Percentiles rank a stretch among this genome's conserved stretches.
These are phyloP conservation scores for Butyriboletus appendiculatus DNA, from an alignment of 1,284 basidiomycete species.

Conservation along the genomic window DNA sequence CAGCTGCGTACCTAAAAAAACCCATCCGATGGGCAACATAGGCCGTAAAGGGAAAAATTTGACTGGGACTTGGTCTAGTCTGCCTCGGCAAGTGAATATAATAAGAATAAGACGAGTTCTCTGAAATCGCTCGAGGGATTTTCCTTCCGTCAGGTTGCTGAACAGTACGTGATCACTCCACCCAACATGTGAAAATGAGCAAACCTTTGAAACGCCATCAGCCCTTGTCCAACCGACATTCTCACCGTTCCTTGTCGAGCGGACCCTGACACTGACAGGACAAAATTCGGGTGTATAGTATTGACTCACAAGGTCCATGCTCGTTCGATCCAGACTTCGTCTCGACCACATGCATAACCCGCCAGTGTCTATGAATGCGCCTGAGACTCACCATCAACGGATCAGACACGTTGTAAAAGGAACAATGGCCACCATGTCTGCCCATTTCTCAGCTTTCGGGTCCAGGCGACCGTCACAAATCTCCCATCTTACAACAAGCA, in stretches of 20 bases:
- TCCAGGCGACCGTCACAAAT: background rate
- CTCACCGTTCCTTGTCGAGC: background rate
- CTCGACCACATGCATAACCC: background rate
- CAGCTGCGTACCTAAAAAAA: background rate
- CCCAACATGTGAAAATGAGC: background rate
- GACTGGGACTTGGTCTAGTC: background rate
- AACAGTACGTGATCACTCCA: constrained; percentile 1
- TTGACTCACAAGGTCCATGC: too few relatives aligned
- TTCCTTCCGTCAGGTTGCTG: too few relatives aligned
- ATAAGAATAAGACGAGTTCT: background rate
- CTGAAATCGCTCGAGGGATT: background rate
- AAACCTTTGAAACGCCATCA: background rate
- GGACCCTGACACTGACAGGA: background rate
- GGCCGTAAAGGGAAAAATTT: background rate
- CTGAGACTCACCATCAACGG: background rate
- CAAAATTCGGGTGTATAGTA: background rate
- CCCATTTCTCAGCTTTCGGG: background rate
- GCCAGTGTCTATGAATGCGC: background rate
- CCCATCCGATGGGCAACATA: background rate
- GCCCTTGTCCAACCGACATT: background rate
- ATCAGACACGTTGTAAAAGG: background rate
- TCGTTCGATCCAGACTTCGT: background rate
- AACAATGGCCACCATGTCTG: background rate
- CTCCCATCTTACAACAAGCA: constrained; percentile 12
- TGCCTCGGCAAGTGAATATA: background rate